Conservation (phyloP, 805 yeast species). For the Sugiyamaella valdiviana region DNA sequence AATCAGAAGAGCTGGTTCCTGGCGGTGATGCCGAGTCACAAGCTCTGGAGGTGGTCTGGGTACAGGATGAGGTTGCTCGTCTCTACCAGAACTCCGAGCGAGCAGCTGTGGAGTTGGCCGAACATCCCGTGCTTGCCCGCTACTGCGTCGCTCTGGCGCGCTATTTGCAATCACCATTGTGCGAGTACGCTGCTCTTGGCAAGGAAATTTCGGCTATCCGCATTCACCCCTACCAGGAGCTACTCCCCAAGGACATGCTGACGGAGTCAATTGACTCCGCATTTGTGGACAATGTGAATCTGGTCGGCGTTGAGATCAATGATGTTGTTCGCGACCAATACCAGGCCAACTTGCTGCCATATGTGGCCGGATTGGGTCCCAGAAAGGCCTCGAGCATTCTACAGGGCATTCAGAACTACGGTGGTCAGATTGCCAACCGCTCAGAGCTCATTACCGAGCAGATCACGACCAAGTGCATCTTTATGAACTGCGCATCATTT, state of each 20-base stretch:
- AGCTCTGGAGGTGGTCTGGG: constrained; percentile 66
- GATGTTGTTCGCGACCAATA: constrained; percentile 76
- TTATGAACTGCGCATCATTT: constrained; percentile 89
- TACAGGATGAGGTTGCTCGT: constrained; percentile 88
- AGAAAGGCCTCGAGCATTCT: constrained; percentile 86
- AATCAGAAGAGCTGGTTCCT: constrained; percentile 43
- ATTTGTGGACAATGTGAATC: constrained; percentile 81
- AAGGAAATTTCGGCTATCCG: constrained; percentile 64
- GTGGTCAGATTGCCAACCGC: constrained; percentile 59
- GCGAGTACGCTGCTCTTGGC: constrained; percentile 78
- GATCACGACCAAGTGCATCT: constrained; percentile 71
- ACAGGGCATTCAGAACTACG: constrained; percentile 66
- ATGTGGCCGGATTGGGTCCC: constrained; percentile 88
- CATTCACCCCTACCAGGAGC: constrained; percentile 60
- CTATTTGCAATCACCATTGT: constrained; percentile 84
- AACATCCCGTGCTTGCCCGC: constrained; percentile 69
- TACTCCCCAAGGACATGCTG: constrained; percentile 59
- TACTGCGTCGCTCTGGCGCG: constrained; percentile 89
- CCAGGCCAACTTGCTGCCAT: constrained; percentile 64
- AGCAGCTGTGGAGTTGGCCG: constrained; percentile 74
- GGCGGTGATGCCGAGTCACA: constrained; percentile 32
- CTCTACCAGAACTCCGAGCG: constrained; percentile 74
- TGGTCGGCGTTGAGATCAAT: constrained; percentile 91
- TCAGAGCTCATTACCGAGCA: constrained; percentile 79
- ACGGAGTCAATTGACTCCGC: constrained; percentile 66